phyloP scores from a whole-genome alignment of 148 eudicot genomes.

The Chenopodium formosanum region DNA sequence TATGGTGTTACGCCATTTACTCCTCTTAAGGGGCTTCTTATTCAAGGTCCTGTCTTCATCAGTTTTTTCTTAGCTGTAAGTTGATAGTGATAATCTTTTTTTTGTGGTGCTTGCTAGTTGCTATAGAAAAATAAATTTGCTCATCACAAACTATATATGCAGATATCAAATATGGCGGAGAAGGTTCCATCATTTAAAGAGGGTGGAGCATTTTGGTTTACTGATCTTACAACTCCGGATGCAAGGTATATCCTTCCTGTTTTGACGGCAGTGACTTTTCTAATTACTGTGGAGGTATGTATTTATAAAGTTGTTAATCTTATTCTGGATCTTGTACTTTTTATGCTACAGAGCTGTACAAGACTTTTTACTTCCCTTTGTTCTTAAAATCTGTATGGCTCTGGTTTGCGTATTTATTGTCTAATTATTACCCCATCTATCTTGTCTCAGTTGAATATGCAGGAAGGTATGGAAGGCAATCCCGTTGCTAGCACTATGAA shows the following conservation, averaged over 20 bases:
- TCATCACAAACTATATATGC: conserved; percentile 21
- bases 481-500: conserved; percentile 86
- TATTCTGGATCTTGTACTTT: conserved; percentile 8
- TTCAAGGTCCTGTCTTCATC: conserved; percentile 84
- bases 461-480: conserved; percentile 95
- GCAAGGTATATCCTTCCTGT: conserved; percentile 67
- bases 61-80: conserved; percentile 98
- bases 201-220: conserved; percentile 92
- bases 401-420: background rate
- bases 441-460: conserved; percentile 69
- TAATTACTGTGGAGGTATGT: conserved; percentile 82
- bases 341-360: background rate
- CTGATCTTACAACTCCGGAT: conserved; percentile 87
- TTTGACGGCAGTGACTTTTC: conserved; percentile 71
- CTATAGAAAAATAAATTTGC: conserved; percentile 4
- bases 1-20: conserved; percentile 85
- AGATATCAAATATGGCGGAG: conserved; percentile 91
- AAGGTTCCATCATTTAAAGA: conserved; percentile 87
- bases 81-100: conserved; percentile 13
- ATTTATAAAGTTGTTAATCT: background rate
- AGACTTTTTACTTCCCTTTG: background rate
- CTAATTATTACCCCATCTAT: conserved; percentile 8
- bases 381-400: background rate
- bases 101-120: conserved; percentile 11
- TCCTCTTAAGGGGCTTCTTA: conserved; percentile 77